Evolutionary conservation across 768 basidiomycete genomes (phyloP), one percentile per base, ranked within the genome.

Genomic region (Xerocomellus chrysenteron): DNA sequence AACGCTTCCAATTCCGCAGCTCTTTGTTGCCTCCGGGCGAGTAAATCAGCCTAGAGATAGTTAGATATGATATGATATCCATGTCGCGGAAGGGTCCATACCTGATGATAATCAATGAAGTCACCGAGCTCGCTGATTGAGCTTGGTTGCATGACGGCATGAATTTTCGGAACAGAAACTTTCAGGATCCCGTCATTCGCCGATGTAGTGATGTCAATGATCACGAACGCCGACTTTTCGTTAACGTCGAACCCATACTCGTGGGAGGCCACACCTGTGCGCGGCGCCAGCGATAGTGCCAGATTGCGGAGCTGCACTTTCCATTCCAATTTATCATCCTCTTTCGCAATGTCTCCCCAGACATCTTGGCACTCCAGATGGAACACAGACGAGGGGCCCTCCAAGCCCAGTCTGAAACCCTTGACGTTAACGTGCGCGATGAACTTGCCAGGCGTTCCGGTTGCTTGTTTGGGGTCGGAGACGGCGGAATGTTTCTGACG

Each of bases 101-200:
- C 92, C 80, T 91, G 92, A 41, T 92, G 76, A 62, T 92, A 80
- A 66, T 96, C 93, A 40, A 93, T 71, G 59, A 94, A 92, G 68
- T 98, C 95, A 16, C 88, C 91, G 9, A 98, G 76, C 67, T 96
- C 91, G 21, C 88, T 88, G 49, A 98, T 87, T 0, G 96, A 95
- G 60, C 91, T 92, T 11, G 95, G 88, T 69, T 94, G 94, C 88
- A 97, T 87, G 35, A 96, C 90, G 1, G 95, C 94, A 65, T 98
- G 92, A 3, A 93, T 84, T 70, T 88, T 91, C 9, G 82, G 83
- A 24, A 95, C 72, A 1, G 75, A 70, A 32, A 94, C 57, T 36
- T 84, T 75, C 28, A 91, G 46, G n/a, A 52, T 28, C 33, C 62
- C 68, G 7, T 67, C 66, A 47, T 78, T 75, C 21, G 61, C 65